These are phyloP conservation scores for Penstemon davidsonii DNA, from an alignment of 257 asterid genomes.

Conservation along the genomic window DNA sequence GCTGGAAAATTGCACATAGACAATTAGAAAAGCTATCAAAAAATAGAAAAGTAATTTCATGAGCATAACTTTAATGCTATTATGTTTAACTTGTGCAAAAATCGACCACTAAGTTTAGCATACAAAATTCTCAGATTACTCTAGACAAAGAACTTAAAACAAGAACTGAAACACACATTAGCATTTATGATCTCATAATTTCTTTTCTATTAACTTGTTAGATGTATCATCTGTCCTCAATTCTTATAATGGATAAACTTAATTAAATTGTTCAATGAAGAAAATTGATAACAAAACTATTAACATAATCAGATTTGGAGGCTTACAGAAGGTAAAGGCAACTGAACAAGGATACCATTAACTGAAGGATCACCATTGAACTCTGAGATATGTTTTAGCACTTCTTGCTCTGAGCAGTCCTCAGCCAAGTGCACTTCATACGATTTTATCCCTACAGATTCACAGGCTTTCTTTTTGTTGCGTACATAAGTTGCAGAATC, in stretches of 20 bases:
- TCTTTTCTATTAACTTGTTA: too few relatives aligned
- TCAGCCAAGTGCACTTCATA: constrained; percentile 79
- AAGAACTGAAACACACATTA: background rate
- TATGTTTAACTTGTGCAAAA: constrained; percentile 5
- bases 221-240: background rate
- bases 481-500: constrained; percentile 95
- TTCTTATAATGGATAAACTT: background rate
- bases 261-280: background rate
- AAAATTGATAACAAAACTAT: background rate
- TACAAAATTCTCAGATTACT: background rate
- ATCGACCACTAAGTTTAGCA: background rate
- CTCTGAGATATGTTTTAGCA: constrained; percentile 56
- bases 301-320: constrained; percentile 14
- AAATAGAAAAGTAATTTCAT: background rate
- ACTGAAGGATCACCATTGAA: constrained; percentile 80
- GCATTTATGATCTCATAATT: background rate
- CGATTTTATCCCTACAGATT: constrained; percentile 75
- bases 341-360: constrained; percentile 96
- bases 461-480: constrained; percentile 90
- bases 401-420: constrained; percentile 71
- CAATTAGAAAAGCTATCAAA: constrained; percentile 17
- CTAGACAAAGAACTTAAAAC: too few relatives aligned
- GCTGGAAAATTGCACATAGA: constrained; percentile 46
- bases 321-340: constrained; percentile 91
- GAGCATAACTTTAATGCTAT: background rate